Conservation (phyloP, 208 protist species). For the Trypanosoma avium region DNA sequence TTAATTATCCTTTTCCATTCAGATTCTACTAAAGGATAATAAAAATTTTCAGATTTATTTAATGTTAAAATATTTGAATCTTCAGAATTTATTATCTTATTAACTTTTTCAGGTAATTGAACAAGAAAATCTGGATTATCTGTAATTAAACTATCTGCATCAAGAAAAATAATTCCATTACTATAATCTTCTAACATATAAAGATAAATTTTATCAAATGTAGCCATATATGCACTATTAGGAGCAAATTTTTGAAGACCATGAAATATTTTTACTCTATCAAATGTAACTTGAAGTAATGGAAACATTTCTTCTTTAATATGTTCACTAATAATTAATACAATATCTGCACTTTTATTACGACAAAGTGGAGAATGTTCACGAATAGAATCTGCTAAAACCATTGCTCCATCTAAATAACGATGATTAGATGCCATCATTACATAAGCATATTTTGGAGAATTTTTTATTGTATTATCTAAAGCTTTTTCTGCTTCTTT, state of each 20-base stretch:
- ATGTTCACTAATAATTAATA: conserved; percentile 26
- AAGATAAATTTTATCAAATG: conserved; percentile 40
- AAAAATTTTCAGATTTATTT: neutral
- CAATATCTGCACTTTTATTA: conserved; percentile 22
- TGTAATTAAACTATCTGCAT: conserved; percentile 26
- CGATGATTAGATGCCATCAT: conserved; percentile 33
- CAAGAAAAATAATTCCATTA: conserved; percentile 28
- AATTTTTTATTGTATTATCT: neutral
- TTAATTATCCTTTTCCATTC: conserved; percentile 2
- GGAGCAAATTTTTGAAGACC: conserved; percentile 12
- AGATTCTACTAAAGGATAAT: neutral
- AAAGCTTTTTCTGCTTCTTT: neutral
- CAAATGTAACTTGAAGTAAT: conserved; percentile 24
- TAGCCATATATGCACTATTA: conserved; percentile 27
- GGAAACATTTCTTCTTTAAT: conserved; percentile 28
- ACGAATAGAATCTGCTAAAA: conserved; percentile 32
- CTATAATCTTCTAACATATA: conserved; percentile 29
- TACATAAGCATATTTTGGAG: conserved; percentile 25
- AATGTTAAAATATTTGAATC: neutral
- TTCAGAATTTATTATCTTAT: neutral
- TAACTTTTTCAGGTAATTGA: neutral
- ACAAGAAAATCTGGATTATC: conserved; percentile 25
- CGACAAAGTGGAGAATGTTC: conserved; percentile 20
- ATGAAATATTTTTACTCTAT: conserved; percentile 27
- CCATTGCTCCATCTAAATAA: conserved; percentile 35